These are phyloP conservation scores for Boletus insuetus DNA, from an alignment of 768 basidiomycete species.

Conservation along the genomic window DNA sequence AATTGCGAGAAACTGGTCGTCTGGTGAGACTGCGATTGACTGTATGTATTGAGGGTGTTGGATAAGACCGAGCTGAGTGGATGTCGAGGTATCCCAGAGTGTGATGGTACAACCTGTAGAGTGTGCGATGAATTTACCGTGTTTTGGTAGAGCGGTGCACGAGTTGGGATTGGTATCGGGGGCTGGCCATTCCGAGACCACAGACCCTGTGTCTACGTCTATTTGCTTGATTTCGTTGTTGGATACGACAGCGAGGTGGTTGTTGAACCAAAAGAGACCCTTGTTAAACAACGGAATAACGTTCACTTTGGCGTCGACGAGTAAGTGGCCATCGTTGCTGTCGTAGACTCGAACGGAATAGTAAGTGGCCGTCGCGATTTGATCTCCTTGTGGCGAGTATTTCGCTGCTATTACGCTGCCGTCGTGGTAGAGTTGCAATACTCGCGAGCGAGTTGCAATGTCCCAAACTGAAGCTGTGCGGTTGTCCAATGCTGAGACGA, in stretches of 20 bases:
- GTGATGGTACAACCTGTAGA: neutral
- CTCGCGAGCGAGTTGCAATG: neutral
- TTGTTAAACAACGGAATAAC: neutral
- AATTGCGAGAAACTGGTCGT: neutral
- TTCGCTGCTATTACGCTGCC: neutral
- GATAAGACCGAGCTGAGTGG: neutral
- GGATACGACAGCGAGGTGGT: neutral
- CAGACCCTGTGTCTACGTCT: neutral
- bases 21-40: neutral
- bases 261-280: neutral
- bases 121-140: neutral
- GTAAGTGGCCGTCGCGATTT: neutral
- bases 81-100: neutral
- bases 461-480: neutral
- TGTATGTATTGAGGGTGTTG: neutral
- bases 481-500: neutral
- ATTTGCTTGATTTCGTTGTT: neutral
- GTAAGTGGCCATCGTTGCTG: neutral
- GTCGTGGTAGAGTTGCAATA: neutral
- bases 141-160: neutral
- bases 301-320: neutral
- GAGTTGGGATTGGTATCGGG: accelerated
- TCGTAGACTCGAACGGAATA: neutral
- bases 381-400: neutral
- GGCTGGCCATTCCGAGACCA: neutral